These are phyloP conservation scores for Paraphysoderma sedebokerense DNA, from an alignment of 371 early-diverging fungal species.

Conservation along the genomic window DNA sequence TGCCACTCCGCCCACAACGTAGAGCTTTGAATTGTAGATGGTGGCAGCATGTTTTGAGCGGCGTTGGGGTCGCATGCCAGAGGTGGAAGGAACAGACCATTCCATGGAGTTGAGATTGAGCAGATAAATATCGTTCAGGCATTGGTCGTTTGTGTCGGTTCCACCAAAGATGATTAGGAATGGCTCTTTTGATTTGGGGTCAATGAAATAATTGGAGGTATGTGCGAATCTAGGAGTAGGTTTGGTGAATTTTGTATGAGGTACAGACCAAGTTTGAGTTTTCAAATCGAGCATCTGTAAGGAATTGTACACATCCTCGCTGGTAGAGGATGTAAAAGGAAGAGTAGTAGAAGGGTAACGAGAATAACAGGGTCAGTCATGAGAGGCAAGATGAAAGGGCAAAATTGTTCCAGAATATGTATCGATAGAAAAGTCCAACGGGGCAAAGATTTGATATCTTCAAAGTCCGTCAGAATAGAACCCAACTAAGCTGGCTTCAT, in stretches of 20 bases:
- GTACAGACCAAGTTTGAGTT: no score
- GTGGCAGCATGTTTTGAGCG: slow-evolving; percentile 49
- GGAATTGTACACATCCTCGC: no score
- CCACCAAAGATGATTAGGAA: slow-evolving; percentile 61
- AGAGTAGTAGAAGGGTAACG: slow-evolving; percentile 3
- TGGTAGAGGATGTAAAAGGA: no score
- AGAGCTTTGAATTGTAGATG: slow-evolving; percentile 39
- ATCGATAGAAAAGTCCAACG: slow-evolving; percentile 17
- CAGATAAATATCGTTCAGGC: slow-evolving; percentile 38
- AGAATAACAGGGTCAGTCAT: slow-evolving; percentile 1
- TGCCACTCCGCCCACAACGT: slow-evolving; percentile 50
- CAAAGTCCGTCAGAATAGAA: slow-evolving; percentile 20
- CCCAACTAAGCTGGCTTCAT: slow-evolving; percentile 11
- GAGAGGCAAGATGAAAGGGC: no score
- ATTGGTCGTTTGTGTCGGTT: slow-evolving; percentile 35
- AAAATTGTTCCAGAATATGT: slow-evolving; percentile 8
- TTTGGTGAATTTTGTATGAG: no score
- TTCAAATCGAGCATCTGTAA: no score
- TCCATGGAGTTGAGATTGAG: slow-evolving; percentile 35
- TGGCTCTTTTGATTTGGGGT: no score
- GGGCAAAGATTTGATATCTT: slow-evolving; percentile 22
- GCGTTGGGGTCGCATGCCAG: slow-evolving; percentile 28
- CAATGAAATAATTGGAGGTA: no score
- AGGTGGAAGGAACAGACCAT: slow-evolving; percentile 39
- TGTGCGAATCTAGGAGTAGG: no score